Evolutionary conservation across 139 green algal genomes (phyloP).

Genomic region (Chlorella sp.): DNA sequence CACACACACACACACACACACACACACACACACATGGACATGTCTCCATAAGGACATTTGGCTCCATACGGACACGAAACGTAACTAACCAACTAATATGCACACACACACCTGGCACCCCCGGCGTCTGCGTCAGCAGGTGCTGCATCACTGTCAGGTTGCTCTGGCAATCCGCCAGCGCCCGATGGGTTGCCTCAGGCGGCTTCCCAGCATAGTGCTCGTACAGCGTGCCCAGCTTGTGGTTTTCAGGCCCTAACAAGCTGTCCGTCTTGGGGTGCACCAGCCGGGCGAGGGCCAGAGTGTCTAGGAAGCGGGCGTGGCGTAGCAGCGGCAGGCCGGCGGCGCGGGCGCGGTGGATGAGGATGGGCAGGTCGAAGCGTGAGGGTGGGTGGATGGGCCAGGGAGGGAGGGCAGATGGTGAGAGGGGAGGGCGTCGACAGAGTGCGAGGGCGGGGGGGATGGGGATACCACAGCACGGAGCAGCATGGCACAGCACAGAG

Average conservation of each 20-base stretch:
- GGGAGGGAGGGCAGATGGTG: not conserved
- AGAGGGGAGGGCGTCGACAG: not conserved
- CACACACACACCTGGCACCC: not conserved
- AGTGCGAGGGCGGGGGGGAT: not conserved
- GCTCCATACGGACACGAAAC: too few species aligned
- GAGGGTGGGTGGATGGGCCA: not conserved
- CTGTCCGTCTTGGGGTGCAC: not conserved
- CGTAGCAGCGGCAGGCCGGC: conserved; percentile 37
- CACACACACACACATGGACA: not conserved
- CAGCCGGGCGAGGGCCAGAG: conserved; percentile 33
- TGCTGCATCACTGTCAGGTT: conserved; percentile 8
- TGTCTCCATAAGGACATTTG: too few species aligned
- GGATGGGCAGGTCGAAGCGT: conserved; percentile 47
- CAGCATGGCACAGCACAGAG: not conserved
- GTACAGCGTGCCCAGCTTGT: conserved; percentile 14
- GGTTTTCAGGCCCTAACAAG: not conserved
- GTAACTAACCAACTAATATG: too few species aligned
- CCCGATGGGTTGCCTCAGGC: conserved; percentile 13
- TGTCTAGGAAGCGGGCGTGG: conserved; percentile 59
- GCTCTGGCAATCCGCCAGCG: conserved; percentile 32
- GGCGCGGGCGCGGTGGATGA: conserved; percentile 44
- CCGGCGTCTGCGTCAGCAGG: not conserved
- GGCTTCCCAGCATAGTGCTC: not conserved
- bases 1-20: not conserved
- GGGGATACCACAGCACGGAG: not conserved